Base-by-base conservation (phyloP, 2,329 filamentous ascomycete species). In the Trichoderma endophyticum region DNA sequence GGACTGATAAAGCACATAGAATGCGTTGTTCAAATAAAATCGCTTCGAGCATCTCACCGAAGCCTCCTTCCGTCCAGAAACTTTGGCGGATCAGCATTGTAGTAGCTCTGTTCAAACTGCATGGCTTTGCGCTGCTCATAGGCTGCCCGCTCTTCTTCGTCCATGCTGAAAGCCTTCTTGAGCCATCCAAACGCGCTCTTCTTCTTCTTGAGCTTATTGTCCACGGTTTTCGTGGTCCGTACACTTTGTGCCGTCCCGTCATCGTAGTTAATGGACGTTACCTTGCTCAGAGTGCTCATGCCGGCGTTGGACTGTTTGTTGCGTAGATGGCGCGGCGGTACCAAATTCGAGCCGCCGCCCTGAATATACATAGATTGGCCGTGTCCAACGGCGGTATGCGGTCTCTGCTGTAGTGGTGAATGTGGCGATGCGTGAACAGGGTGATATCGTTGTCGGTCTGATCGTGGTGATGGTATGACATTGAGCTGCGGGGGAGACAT, bases 131-230 rank as follows among this genome's bases (percentile, higher is more conserved):
- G 85, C 60, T 86, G 85, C 77, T 91, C 88, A 74, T 89, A 91
- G 11, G 86, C 85, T 9, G 85, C 83, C 67, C 85, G 86, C 78
- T 91, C 89, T 62, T 91, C 88, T 26, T 91, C 89, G 73, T 90
- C 89, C 30, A 91, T 80, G 39, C 86, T 87, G 67, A 91, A 91
- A 1, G 89, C 89, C 81, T 91, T 91, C 80, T 91, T 91, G 71
- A 91, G 79, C 89, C 89, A 91, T 2, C 89, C 89, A 76, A 91
- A 90, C 1, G 89, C 88, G 75, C 89, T 91, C 74, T 88, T 86
- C 83, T 91, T 91, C 83, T 91, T 91, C 79, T 91, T 91, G 6
- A 90, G 77, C 48, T 84, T 81, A 70, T 83, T 83, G 28, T 80
- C 78, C 21, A 77, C 79, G 2, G 79, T 77, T 26, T 77, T 76